A percentile compares a stretch with the other conserved stretches of the same genome.
Conservation (phyloP, 306 rosid genomes). For the Gynostemma pentaphyllum region DNA sequence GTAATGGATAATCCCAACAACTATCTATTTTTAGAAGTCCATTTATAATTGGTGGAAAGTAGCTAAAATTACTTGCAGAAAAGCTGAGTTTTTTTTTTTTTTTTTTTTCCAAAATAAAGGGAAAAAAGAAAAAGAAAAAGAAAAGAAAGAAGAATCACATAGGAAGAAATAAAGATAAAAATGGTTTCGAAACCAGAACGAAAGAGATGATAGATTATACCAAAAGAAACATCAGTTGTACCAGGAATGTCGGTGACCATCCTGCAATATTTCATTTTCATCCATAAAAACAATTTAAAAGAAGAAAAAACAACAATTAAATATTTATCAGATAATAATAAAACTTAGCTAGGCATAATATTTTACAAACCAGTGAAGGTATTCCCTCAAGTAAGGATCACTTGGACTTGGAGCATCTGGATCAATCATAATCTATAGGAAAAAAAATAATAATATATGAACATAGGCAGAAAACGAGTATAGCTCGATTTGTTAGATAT, state of each 20-base stretch:
- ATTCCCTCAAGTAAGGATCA: slow-evolving; percentile 69
- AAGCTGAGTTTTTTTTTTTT: too few relatives aligned
- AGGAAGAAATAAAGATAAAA: neutral
- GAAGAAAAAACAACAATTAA: neutral
- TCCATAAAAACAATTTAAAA: neutral
- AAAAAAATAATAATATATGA: neutral
- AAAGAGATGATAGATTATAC: slow-evolving; percentile 43
- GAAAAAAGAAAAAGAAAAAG: too few relatives aligned
- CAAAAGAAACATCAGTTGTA: slow-evolving; percentile 72
- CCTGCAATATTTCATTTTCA: slow-evolving; percentile 26
- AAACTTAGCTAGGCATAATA: neutral
- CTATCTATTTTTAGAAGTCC: too few relatives aligned
- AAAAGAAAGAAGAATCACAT: neutral
- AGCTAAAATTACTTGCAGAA: too few relatives aligned
- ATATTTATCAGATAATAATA: neutral
- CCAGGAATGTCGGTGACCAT: slow-evolving; percentile 92
- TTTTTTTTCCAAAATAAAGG: too few relatives aligned
- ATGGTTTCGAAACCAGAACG: too few relatives aligned
- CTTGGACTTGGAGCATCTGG: slow-evolving; percentile 99
- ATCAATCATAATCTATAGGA: slow-evolving; percentile 68
- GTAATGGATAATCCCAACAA: too few relatives aligned
- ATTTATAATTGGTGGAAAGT: too few relatives aligned
- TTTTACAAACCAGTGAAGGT: slow-evolving; percentile 67
- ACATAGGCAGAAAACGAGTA: neutral
- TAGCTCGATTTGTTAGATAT: too few relatives aligned